These are phyloP conservation scores for Papiliotrema nemorosa DNA, from an alignment of 1,284 basidiomycete genomes.

Conservation along the genomic window DNA sequence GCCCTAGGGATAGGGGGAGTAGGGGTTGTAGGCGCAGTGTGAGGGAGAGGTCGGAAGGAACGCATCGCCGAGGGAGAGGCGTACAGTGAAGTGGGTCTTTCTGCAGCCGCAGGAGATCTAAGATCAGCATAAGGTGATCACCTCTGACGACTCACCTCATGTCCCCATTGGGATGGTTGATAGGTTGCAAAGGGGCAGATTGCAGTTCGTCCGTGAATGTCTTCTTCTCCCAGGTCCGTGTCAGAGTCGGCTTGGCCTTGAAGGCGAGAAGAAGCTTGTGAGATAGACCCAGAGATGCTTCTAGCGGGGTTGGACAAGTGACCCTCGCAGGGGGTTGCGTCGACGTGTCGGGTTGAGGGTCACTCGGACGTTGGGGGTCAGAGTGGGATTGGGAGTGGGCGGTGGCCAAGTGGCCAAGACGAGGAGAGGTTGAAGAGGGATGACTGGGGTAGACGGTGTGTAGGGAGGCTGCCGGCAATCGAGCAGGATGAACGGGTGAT, in stretches of 20 bases:
- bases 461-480: no score
- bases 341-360: neutral
- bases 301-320: neutral
- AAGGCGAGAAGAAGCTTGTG: slow-evolving; percentile 9
- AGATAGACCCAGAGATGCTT: neutral
- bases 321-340: neutral
- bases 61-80: slow-evolving; percentile 3
- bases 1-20: neutral
- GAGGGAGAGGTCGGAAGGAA: slow-evolving; percentile 2
- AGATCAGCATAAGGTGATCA: neutral
- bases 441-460: no score
- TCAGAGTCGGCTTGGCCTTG: slow-evolving; percentile 13
- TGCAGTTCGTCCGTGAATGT: slow-evolving; percentile 13
- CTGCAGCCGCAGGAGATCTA: neutral
- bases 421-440: neutral
- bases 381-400: neutral
- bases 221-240: slow-evolving; percentile 23
- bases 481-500: no score
- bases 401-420: neutral
- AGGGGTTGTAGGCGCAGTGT: neutral
- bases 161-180: neutral
- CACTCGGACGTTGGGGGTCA: neutral
- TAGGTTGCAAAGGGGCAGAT: neutral
- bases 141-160: neutral
- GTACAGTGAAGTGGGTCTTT: slow-evolving; percentile 6